phyloP scores from a whole-genome alignment of 345 rosid species.

The Eucalyptus shirleyi region DNA sequence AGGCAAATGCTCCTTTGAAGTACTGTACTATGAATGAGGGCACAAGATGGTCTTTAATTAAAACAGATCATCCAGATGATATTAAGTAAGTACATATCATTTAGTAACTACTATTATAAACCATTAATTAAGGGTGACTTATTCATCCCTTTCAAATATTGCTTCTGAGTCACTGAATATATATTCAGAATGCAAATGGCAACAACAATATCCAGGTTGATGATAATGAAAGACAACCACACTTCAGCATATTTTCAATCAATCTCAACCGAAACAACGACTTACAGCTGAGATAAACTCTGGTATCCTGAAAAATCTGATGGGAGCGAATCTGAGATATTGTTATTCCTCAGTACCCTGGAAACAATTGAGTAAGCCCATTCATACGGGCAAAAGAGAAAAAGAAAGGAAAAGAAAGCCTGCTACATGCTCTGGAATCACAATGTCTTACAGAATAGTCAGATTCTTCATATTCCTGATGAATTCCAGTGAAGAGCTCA shows the following conservation, averaged over 20 bases:
- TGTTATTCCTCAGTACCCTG: slow-evolving; percentile 25
- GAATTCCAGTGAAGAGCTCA: slow-evolving; percentile 30
- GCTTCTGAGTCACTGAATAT: background rate
- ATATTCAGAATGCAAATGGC: background rate
- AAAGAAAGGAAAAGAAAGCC: too few species aligned
- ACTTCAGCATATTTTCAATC: background rate
- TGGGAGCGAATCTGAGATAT: slow-evolving; percentile 23
- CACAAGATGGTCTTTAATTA: background rate
- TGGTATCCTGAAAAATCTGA: slow-evolving; percentile 15
- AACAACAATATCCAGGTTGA: background rate
- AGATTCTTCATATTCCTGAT: slow-evolving; percentile 15
- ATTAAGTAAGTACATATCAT: background rate
- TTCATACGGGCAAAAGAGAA: too few species aligned
- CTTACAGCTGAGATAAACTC: slow-evolving; percentile 3
- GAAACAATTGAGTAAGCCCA: background rate
- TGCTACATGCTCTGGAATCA: too few species aligned
- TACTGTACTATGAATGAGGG: background rate
- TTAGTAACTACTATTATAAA: background rate
- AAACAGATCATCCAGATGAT: background rate
- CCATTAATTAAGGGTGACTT: background rate
- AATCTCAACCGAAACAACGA: background rate
- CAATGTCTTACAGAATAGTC: slow-evolving; percentile 18
- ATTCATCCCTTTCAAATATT: background rate
- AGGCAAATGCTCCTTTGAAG: background rate
- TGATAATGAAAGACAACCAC: background rate